Percentiles rank a stretch among this genome's conserved stretches.
Conservation (phyloP, 805 yeast genomes). For the Isabelozyma rhagii region DNA sequence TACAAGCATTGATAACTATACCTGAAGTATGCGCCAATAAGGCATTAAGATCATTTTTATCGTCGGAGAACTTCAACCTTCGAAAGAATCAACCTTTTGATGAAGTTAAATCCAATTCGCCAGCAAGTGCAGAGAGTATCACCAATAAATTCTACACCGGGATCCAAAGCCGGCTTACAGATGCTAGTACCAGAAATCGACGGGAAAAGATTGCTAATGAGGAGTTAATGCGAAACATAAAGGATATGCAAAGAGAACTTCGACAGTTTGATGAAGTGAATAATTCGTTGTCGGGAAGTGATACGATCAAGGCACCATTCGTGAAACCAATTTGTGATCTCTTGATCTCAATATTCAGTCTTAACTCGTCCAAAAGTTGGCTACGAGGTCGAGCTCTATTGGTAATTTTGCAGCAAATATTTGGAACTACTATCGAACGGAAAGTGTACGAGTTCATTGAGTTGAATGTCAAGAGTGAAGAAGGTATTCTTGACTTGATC, state of each 20-base stretch:
- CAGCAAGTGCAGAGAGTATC: constrained; percentile 23
- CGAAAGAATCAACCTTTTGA: constrained; percentile 27
- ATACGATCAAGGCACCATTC: constrained; percentile 40
- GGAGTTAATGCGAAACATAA: constrained; percentile 24
- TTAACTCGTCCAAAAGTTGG: constrained; percentile 68
- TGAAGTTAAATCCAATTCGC: constrained; percentile 11
- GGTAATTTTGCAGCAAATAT: constrained; percentile 75
- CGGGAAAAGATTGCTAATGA: constrained; percentile 5
- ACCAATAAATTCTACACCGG: constrained; percentile 35
- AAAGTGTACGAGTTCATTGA: constrained; percentile 48
- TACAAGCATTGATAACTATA: constrained; percentile 52
- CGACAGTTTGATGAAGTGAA: constrained; percentile 45
- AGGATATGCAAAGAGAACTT: constrained; percentile 55
- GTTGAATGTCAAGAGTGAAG: constrained; percentile 35
- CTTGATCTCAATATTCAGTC: constrained; percentile 64
- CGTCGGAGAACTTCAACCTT: constrained; percentile 58
- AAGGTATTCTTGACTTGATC: constrained; percentile 39
- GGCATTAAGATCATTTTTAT: constrained; percentile 71
- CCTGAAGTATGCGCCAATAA: constrained; percentile 73
- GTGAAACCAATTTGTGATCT: constrained; percentile 81
- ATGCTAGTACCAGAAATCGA: neutral
- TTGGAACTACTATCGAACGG: constrained; percentile 86
- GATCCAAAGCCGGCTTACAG: constrained; percentile 11
- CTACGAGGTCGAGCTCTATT: constrained; percentile 80
- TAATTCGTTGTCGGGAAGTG: constrained; percentile 7